Evolutionary conservation across 306 rosid genomes (phyloP).

Genomic region (Lupinus albus): DNA sequence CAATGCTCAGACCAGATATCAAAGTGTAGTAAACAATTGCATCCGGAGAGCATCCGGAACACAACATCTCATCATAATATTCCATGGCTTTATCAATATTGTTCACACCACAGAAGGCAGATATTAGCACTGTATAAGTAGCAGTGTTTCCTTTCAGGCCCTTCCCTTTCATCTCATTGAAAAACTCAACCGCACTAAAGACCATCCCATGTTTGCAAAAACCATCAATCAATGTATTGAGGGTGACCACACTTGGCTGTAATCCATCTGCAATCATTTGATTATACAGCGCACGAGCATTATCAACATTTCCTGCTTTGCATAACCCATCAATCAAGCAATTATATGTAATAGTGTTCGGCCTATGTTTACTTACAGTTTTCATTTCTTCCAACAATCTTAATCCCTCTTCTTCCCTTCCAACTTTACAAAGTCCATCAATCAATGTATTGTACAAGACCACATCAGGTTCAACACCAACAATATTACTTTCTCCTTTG

Average conservation of each 20-base stretch:
- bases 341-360: slow-evolving; percentile 63
- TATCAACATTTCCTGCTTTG: slow-evolving; percentile 64
- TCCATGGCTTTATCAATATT: slow-evolving; percentile 69
- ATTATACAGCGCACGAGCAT: slow-evolving; percentile 54
- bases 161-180: slow-evolving; percentile 56
- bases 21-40: slow-evolving; percentile 64
- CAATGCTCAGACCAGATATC: slow-evolving; percentile 72
- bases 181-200: slow-evolving; percentile 61
- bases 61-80: slow-evolving; percentile 62
- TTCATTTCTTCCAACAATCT: slow-evolving; percentile 69
- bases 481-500: slow-evolving; percentile 35
- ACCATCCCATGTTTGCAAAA: slow-evolving; percentile 71
- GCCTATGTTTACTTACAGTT: slow-evolving; percentile 44
- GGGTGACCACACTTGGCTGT: slow-evolving; percentile 63
- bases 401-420: slow-evolving; percentile 78
- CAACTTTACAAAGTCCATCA: slow-evolving; percentile 84
- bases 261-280: slow-evolving; percentile 64
- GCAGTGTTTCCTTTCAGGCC: slow-evolving; percentile 62
- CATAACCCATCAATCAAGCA: slow-evolving; percentile 77
- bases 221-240: slow-evolving; percentile 69
- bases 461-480: slow-evolving; percentile 62
- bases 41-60: slow-evolving; percentile 62
- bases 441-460: slow-evolving; percentile 67
- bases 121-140: slow-evolving; percentile 63
- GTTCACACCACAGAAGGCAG: slow-evolving; percentile 73